Evolutionary conservation across 2,329 filamentous ascomycete genomes (phyloP).

Genomic region (Ustilaginoidea virens): DNA sequence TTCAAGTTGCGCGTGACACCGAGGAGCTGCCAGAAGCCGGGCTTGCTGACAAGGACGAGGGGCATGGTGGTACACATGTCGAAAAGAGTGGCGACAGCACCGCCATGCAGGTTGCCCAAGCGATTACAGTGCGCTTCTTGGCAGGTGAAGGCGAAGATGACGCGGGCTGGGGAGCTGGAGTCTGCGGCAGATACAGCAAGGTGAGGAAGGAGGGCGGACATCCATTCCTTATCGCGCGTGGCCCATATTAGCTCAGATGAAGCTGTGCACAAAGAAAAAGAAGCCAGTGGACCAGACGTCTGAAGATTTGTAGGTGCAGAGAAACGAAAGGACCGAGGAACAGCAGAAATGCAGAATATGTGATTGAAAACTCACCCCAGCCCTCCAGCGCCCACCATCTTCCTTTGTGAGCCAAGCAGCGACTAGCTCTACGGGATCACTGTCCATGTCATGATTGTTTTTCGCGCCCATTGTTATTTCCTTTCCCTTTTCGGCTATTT

Average conservation of each 20-base stretch:
- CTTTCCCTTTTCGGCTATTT: background rate
- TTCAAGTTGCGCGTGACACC: conserved; percentile 52
- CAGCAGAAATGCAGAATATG: background rate
- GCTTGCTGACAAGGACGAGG: conserved; percentile 37
- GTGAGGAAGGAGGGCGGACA: conserved; percentile 23
- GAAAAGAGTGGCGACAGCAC: conserved; percentile 50
- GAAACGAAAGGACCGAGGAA: background rate
- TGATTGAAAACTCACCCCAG: conserved; percentile 13
- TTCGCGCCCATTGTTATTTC: conserved; percentile 5
- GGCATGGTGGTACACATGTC: conserved; percentile 49
- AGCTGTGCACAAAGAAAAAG: no score
- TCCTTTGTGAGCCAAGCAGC: conserved; percentile 16
- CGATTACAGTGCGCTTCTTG: conserved; percentile 36
- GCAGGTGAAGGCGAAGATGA: conserved; percentile 33
- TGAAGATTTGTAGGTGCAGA: no score
- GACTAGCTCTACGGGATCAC: conserved; percentile 16
- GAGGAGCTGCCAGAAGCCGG: conserved; percentile 44
- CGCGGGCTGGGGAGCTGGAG: conserved; percentile 17
- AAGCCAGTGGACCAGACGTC: background rate
- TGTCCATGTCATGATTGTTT: conserved; percentile 11
- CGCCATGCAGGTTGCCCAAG: conserved; percentile 41
- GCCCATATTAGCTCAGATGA: no score
- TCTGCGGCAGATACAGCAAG: conserved; percentile 24
- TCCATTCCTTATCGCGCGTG: conserved; percentile 37
- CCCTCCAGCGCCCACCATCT: conserved; percentile 13